Percentiles rank a stretch among this genome's conserved stretches.
phyloP scores from a whole-genome alignment of 495 filamentous ascomycete species.

The Patellaria atrata region DNA sequence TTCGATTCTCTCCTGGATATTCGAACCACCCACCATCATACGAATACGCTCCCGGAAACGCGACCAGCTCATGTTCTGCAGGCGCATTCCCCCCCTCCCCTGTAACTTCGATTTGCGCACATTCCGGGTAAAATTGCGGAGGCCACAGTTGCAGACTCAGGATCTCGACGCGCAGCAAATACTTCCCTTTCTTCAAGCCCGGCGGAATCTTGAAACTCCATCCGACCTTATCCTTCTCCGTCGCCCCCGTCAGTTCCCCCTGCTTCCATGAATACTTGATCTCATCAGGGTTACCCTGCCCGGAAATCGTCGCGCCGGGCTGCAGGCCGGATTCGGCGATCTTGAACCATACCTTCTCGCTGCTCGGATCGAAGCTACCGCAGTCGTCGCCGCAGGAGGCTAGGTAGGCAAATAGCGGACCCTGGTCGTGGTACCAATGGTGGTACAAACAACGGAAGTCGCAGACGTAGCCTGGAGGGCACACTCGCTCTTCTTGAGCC shows the following conservation, averaged over 20 bases:
- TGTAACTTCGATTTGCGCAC: conserved; percentile 14
- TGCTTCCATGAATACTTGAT: no score
- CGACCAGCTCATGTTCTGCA: conserved; percentile 8
- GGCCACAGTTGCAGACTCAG: conserved; percentile 4
- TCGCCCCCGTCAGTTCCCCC: no score
- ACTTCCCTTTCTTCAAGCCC: conserved; percentile 14
- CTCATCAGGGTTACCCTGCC: no score
- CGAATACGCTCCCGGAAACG: conserved; percentile 10
- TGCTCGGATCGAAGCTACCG: not conserved
- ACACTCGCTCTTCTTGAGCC: no score
- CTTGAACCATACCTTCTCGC: conserved; percentile 1
- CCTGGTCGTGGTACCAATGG: conserved; percentile 1
- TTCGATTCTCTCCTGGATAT: no score
- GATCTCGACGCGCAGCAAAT: conserved; percentile 4
- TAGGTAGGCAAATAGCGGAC: conserved; percentile 1
- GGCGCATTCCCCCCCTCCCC: conserved; percentile 6
- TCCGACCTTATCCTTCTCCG: no score
- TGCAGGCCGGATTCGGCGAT: conserved; percentile 1
- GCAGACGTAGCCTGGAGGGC: no score
- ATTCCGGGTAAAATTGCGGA: conserved; percentile 17
- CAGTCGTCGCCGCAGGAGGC: not conserved
- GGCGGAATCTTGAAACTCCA: not conserved
- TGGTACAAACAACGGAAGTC: no score
- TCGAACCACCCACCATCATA: conserved; percentile 7
- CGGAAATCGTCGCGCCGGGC: not conserved